Evolutionary conservation across 2,329 filamentous ascomycete genomes (phyloP).

Genomic region (Aspergillus nomiae): DNA sequence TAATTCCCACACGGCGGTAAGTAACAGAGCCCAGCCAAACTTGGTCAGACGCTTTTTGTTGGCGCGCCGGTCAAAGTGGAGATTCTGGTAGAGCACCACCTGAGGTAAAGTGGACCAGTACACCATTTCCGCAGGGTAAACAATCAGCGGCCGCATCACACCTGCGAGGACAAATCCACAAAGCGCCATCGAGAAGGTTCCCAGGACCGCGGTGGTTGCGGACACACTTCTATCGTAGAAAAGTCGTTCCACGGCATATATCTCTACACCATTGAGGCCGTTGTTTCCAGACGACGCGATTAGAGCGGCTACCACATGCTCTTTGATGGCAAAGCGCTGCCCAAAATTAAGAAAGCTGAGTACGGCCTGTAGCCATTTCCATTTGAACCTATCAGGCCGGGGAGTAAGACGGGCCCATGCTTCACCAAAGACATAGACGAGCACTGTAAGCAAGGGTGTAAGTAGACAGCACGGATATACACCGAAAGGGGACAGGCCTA

Average conservation of each 20-base stretch:
- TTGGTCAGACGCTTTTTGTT: slow-evolving; percentile 32
- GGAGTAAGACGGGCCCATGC: neutral
- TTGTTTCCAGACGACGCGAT: slow-evolving; percentile 25
- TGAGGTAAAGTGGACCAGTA: slow-evolving; percentile 37
- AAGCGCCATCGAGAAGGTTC: slow-evolving; percentile 31
- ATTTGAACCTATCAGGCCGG: neutral
- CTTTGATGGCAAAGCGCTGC: slow-evolving; percentile 22
- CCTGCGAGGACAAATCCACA: slow-evolving; percentile 34
- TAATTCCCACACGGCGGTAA: slow-evolving; percentile 23
- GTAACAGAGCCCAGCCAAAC: slow-evolving; percentile 34
- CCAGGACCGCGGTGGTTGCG: slow-evolving; percentile 28
- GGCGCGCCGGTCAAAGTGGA: slow-evolving; percentile 32
- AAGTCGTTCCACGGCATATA: slow-evolving; percentile 23
- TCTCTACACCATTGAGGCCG: slow-evolving; percentile 20
- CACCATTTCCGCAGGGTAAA: slow-evolving; percentile 38
- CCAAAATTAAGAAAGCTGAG: slow-evolving; percentile 25
- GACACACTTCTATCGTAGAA: slow-evolving; percentile 23
- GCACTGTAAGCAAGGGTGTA: neutral
- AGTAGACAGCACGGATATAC: neutral
- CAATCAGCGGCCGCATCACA: slow-evolving; percentile 31
- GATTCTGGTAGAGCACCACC: slow-evolving; percentile 36
- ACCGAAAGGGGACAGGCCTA: neutral
- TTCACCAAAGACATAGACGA: neutral
- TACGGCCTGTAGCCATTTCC: slow-evolving; percentile 16
- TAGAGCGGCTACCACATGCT: slow-evolving; percentile 20